Conservation (phyloP, 306 rosid species). For the Mimosa bimucronata region DNA sequence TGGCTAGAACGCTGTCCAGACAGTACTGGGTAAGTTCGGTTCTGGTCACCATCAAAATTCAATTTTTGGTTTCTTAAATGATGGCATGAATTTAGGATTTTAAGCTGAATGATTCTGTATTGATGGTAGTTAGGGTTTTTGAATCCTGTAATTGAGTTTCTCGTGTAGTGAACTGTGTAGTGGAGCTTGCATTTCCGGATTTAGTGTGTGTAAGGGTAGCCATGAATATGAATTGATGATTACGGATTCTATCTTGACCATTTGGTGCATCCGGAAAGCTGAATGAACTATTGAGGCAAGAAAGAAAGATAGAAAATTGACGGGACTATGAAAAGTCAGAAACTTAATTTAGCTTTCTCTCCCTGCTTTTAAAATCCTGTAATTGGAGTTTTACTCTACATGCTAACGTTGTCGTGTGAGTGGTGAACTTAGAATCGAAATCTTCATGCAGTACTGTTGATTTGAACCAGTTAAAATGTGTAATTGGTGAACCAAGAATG, state of each 20-base stretch:
- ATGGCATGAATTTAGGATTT: neutral
- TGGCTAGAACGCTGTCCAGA: conserved; percentile 77
- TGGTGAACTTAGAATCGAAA: conserved; percentile 28
- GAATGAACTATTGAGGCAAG: neutral
- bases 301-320: neutral
- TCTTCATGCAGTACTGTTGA: conserved; percentile 12
- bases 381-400: no score
- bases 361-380: neutral
- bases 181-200: conserved; percentile 29
- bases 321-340: neutral
- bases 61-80: conserved; percentile 22
- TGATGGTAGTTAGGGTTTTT: neutral
- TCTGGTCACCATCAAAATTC: neutral
- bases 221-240: conserved; percentile 15
- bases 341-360: neutral
- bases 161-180: conserved; percentile 29
- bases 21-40: conserved; percentile 88
- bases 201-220: conserved; percentile 33
- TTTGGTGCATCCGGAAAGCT: conserved; percentile 8
- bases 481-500: conserved; percentile 27
- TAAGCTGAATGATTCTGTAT: neutral
- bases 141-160: neutral
- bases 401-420: neutral
- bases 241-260: conserved; percentile 1
- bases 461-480: conserved; percentile 18